A percentile compares a stretch with the other conserved stretches of the same genome.
Conservation (phyloP, 148 eudicot genomes). For the Nepenthes mirabilis region DNA sequence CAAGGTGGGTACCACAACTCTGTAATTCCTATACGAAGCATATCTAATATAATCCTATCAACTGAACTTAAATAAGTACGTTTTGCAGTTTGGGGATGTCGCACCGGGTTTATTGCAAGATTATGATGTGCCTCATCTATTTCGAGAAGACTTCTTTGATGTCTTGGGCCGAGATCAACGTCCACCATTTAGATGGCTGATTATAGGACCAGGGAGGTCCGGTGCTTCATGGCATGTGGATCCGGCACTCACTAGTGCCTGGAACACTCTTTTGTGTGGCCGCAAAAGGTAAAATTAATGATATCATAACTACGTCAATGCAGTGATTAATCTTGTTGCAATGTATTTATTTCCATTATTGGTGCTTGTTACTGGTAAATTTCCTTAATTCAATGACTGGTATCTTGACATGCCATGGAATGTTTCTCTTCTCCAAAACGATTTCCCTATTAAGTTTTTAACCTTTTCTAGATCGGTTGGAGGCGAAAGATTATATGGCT, state of each 20-base stretch:
- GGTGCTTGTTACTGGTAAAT: too few relatives aligned
- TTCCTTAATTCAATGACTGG: too few relatives aligned
- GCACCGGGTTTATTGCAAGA: constrained; percentile 76
- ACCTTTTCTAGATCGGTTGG: too few relatives aligned
- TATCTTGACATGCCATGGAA: too few relatives aligned
- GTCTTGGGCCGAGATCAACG: constrained; percentile 61
- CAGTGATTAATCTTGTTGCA: background rate
- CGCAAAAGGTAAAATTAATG: constrained; percentile 57
- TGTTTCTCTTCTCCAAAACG: too few relatives aligned
- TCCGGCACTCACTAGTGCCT: constrained; percentile 98
- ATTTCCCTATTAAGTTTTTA: too few relatives aligned
- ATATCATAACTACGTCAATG: background rate
- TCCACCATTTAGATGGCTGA: constrained; percentile 89
- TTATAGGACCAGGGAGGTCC: constrained; percentile 96
- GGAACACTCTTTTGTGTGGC: constrained; percentile 89
- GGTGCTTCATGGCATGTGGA: constrained; percentile 99
- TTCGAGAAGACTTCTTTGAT: constrained; percentile 83
- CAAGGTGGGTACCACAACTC: constrained; percentile 33
- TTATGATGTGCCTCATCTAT: constrained; percentile 79
- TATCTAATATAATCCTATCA: constrained; percentile 4
- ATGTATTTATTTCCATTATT: background rate
- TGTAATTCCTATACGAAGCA: background rate
- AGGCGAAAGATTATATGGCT: too few relatives aligned
- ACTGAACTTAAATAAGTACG: constrained; percentile 5
- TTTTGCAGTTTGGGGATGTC: constrained; percentile 76